Evolutionary conservation across 1,284 basidiomycete species (phyloP).

Genomic region (Papiliotrema flavescens): DNA sequence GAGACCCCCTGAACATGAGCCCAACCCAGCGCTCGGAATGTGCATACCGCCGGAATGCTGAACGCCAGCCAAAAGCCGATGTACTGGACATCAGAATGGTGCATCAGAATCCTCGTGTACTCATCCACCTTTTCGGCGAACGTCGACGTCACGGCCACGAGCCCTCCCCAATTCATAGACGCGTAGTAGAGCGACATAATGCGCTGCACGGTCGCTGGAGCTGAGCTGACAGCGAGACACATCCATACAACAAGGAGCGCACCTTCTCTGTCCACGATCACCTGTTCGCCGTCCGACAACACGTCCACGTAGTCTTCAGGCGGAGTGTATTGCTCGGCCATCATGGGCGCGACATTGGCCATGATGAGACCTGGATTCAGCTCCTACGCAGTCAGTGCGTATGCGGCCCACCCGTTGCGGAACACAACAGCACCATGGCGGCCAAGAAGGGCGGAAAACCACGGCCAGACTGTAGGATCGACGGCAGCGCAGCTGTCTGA

Average conservation of each 20-base stretch:
- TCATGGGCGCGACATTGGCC: constrained; percentile 32
- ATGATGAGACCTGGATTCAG: constrained; percentile 27
- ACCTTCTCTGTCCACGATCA: constrained; percentile 30
- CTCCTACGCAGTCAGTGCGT: background rate
- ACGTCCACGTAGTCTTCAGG: constrained; percentile 20
- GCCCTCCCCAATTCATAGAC: constrained; percentile 37
- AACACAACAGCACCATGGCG: constrained; percentile 34
- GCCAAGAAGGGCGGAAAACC: constrained; percentile 31
- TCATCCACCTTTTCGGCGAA: constrained; percentile 2
- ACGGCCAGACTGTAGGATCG: constrained; percentile 32
- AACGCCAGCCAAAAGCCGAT: constrained; percentile 44
- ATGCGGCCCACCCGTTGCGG: constrained; percentile 10
- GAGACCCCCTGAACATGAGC: background rate
- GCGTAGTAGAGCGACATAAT: constrained; percentile 33
- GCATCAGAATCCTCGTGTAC: background rate
- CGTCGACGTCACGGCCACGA: constrained; percentile 15
- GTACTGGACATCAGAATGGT: background rate
- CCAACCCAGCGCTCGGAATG: background rate
- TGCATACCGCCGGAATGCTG: constrained; percentile 13
- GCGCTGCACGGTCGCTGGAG: constrained; percentile 25
- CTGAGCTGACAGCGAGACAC: background rate
- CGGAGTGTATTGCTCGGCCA: constrained; percentile 42
- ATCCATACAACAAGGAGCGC: background rate
- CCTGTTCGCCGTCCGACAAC: constrained; percentile 32
- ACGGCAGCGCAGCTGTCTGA: constrained; percentile 23